phyloP scores from a whole-genome alignment of 768 basidiomycete genomes.

The Tylopilus sp. region DNA sequence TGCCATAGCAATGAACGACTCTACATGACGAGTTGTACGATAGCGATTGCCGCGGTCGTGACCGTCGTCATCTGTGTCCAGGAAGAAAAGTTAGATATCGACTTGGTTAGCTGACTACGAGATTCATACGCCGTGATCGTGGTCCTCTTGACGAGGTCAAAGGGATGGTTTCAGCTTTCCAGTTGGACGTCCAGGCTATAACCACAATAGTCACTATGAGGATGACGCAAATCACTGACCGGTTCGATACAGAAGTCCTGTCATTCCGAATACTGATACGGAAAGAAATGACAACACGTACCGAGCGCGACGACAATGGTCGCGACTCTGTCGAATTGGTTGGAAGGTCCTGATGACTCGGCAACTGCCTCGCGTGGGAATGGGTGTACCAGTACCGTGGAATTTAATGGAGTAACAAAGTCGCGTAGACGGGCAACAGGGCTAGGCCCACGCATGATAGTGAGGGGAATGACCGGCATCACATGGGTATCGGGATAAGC shows the following conservation, averaged over 20 bases:
- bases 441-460: not conserved
- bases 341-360: not conserved
- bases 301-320: constrained; percentile 14
- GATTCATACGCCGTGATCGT: not conserved
- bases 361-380: not conserved
- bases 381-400: not conserved
- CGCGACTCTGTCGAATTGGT: constrained; percentile 10
- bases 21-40: not conserved
- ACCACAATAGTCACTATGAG: constrained; percentile 6
- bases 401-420: not conserved
- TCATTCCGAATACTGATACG: not conserved
- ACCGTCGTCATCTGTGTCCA: not conserved
- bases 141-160: not conserved
- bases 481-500: not conserved
- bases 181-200: constrained; percentile 1
- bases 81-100: not conserved
- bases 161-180: not conserved
- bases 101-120: not conserved
- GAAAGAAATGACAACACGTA: not conserved
- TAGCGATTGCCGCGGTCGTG: not conserved
- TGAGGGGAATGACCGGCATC: not conserved
- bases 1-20: not conserved
- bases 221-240: constrained; percentile 10
- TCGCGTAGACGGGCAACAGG: not conserved
- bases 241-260: not conserved